Base-by-base conservation (phyloP, 1,139 yeast genomes). In the Candida sp. region DNA sequence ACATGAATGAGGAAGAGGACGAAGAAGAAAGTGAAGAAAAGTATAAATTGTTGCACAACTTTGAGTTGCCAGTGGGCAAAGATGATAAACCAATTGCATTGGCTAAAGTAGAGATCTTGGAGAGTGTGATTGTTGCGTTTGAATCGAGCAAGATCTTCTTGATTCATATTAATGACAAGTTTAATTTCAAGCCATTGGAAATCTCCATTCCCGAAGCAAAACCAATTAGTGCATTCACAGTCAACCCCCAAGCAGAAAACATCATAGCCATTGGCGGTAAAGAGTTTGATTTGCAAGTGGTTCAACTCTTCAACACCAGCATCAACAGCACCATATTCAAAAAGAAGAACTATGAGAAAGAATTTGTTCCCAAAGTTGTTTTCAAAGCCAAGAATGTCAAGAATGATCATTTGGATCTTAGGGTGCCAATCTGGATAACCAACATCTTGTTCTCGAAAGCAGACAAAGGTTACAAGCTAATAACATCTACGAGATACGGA, bases 251-350 rank as follows among this genome's bases (percentile, higher is more conserved):
- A 43, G 69, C 68, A 37, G 62, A 65, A 30, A 79, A 83, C 23
- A 65, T 83, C 2, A 81, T 84, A 67, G 93, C 90, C 0, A 81
- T 72, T 61, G 96, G 94, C 45, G 96, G 96, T 42, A 83, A 87
- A 63, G 92, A 88, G 58, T 83, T 84, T 55, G 88, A 87, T 58
- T 70, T 87, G 3, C 81, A 80, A 53, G 67, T 88, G 23, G 67
- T 84, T 1, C 67, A 75, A 47, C 54, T 86, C 17, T 75, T 71
- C 46, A 68, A 69, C 4, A 57, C 57, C 27, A 62, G 58, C 23
- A 46, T 65, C 22, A 59, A 60, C 46, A 57, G 58, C 37, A 51
- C 61, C n/a, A 39, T 63, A 6, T 59, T 59, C 60, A 48, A 58
- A 39, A 52, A 52, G 33, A 53, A 62, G 7, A 47, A 56, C 23